Percentiles rank a stretch among this genome's conserved stretches.
These are phyloP conservation scores for Melocanna baccifera DNA, from an alignment of 176 grass and related monocot species.

Conservation along the genomic window DNA sequence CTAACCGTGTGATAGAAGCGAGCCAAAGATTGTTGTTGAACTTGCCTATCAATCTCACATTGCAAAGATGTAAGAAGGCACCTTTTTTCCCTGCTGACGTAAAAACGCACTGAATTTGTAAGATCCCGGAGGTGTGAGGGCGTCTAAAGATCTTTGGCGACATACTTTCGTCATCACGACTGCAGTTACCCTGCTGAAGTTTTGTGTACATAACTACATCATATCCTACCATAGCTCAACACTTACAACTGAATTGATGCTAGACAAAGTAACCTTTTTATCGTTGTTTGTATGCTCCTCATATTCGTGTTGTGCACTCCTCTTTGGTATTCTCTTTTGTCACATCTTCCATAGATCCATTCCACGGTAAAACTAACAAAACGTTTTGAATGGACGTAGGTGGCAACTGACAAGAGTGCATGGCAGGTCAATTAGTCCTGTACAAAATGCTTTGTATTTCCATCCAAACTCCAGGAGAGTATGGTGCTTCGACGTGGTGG, in stretches of 20 bases:
- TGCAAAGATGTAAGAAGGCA: background rate
- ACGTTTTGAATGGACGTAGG: too few species aligned
- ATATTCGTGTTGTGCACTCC: too few species aligned
- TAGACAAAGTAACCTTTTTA: background rate
- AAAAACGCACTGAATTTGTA: background rate
- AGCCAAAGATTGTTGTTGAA: constrained; percentile 18
- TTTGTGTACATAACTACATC: background rate
- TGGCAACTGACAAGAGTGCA: too few species aligned
- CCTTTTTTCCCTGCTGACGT: background rate
- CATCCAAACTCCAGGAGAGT: too few species aligned
- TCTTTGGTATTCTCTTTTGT: too few species aligned
- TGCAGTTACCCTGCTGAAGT: background rate
- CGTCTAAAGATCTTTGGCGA: background rate
- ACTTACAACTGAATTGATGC: background rate
- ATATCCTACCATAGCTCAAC: background rate
- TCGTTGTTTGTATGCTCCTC: too few species aligned
- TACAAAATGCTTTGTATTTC: too few species aligned
- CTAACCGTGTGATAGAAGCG: constrained; percentile 10
- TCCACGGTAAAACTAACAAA: too few species aligned
- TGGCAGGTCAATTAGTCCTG: too few species aligned
- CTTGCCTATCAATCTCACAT: constrained; percentile 9
- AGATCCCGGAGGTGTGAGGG: background rate
- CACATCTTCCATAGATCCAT: too few species aligned
- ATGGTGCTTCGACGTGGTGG: background rate
- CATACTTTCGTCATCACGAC: background rate